These are phyloP conservation scores for Wickerhamiella sorbophila DNA, from an alignment of 805 yeast genomes.

Conservation along the genomic window DNA sequence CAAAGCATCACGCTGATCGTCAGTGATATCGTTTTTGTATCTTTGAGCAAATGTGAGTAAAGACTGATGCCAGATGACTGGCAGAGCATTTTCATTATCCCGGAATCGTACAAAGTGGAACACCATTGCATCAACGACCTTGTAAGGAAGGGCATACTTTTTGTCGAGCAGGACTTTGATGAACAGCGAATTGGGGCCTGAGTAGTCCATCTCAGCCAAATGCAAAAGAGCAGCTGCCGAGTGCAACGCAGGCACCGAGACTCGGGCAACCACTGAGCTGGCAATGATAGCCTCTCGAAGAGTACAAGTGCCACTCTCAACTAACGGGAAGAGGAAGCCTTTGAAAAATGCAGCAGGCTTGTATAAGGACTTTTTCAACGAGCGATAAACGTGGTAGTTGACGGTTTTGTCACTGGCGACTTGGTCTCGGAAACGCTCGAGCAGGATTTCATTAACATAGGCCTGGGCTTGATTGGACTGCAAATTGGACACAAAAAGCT, in stretches of 20 bases:
- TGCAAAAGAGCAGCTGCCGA: slow-evolving; percentile 91
- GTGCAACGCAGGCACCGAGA: slow-evolving; percentile 87
- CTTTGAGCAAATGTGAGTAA: slow-evolving; percentile 89
- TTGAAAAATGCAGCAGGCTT: slow-evolving; percentile 97
- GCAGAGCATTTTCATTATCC: slow-evolving; percentile 41
- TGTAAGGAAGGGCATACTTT: slow-evolving; percentile 93
- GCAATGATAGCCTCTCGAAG: slow-evolving; percentile 91
- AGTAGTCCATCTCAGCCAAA: slow-evolving; percentile 65
- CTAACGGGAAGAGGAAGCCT: slow-evolving; percentile 85
- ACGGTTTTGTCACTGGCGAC: slow-evolving; percentile 35
- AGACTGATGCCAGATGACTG: slow-evolving; percentile 96
- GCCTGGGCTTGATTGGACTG: slow-evolving; percentile 78
- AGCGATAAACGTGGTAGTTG: slow-evolving; percentile 85
- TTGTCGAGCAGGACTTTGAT: slow-evolving; percentile 82
- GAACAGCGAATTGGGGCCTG: slow-evolving; percentile 81
- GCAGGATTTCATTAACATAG: slow-evolving; percentile 40
- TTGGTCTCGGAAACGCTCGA: slow-evolving; percentile 30
- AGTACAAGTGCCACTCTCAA: slow-evolving; percentile 67
- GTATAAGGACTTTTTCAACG: slow-evolving; percentile 82
- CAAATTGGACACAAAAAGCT: slow-evolving; percentile 80
- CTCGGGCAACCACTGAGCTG: slow-evolving; percentile 76
- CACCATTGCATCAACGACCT: slow-evolving; percentile 86
- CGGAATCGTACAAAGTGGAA: slow-evolving; percentile 89
- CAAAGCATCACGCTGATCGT: slow-evolving; percentile 90
- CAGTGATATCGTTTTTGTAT: slow-evolving; percentile 95